Evolutionary conservation across 371 early-diverging fungal species (phyloP), one percentile per base, ranked within the genome.

Genomic region (Blakeslea trispora): DNA sequence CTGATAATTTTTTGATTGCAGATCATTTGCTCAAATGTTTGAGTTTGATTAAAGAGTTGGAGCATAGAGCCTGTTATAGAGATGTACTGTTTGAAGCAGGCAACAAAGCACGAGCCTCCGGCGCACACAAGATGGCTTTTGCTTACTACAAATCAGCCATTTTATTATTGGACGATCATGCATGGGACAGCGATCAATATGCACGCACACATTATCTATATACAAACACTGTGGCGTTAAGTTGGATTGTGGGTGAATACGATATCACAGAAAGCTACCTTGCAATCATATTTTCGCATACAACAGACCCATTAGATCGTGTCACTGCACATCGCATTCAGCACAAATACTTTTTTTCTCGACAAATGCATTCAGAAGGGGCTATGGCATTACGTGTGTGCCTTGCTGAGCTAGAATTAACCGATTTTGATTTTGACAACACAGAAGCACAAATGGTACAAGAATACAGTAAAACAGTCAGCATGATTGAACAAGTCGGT

Each of bases 41-140:
- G 18, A 48, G 60, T n/a, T 28, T 70, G n/a, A 44, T 74, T 4
- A 21, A 48, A 8, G 48, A 44, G 17, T 15, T 63, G 19, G 57
- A 71, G 0, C 47, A 72, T 1, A 74, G 60, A 41, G 5, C 46
- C 2, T 46, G 41, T 0, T 77, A 68, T 41, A 59, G 58, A n/a
- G 39, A 53, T 17, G 59, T 72, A 14, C 45, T 77, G 10, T 59
- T 64, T 19, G 65, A 72, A 34, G 67, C 75, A 1, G 78, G 73
- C 7, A 66, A 69, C 18, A 61, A 63, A 28, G 70, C 71, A 3
- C 57, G 69, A 35, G 56, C 59, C 8, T 72, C 78, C 0, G 78
- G 78, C 35, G 78, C 78, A 0, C 78, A 77, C 40, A 57, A 50
- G 11, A 74, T 74, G 71, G 72, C 75, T 5, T 64, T 64, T 31